These are phyloP conservation scores for Pseudogymnoascus sp. DNA, from an alignment of 2,329 filamentous ascomycete genomes.

Conservation along the genomic window DNA sequence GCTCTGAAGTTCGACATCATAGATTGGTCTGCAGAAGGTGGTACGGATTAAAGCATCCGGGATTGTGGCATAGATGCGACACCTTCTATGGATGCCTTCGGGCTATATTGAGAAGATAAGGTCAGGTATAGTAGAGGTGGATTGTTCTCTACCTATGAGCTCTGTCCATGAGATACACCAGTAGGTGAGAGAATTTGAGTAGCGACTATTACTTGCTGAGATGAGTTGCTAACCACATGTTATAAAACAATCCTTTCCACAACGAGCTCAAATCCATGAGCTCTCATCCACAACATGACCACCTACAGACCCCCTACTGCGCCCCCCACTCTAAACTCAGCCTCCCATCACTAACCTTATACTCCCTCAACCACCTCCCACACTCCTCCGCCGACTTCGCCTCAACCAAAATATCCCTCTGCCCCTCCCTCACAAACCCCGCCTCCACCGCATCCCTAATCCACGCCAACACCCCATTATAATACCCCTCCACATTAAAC, in stretches of 20 bases:
- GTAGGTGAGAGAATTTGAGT: too few species aligned
- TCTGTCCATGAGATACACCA: too few species aligned
- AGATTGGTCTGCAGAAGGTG: too few species aligned
- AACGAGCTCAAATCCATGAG: not conserved
- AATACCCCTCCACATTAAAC: slow-evolving; percentile 81
- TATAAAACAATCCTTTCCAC: not conserved
- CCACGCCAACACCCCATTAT: slow-evolving; percentile 76
- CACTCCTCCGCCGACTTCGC: slow-evolving; percentile 64
- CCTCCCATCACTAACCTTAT: slow-evolving; percentile 66
- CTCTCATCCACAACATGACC: not conserved
- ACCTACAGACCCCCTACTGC: not conserved
- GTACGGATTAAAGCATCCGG: too few species aligned
- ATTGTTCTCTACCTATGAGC: too few species aligned
- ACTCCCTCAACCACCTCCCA: slow-evolving; percentile 58
- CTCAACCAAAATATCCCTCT: slow-evolving; percentile 69
- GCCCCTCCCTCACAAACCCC: slow-evolving; percentile 64
- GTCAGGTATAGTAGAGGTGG: too few species aligned
- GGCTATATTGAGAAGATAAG: too few species aligned
- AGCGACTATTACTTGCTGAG: not conserved
- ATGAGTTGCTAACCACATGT: not conserved
- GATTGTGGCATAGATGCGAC: too few species aligned
- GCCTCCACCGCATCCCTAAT: slow-evolving; percentile 63
- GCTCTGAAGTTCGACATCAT: too few species aligned
- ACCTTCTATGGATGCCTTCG: too few species aligned
- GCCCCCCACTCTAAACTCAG: slow-evolving; percentile 67